These are phyloP conservation scores for Xylariaceae sp. DNA, from an alignment of 2,329 filamentous ascomycete genomes.

Conservation along the genomic window DNA sequence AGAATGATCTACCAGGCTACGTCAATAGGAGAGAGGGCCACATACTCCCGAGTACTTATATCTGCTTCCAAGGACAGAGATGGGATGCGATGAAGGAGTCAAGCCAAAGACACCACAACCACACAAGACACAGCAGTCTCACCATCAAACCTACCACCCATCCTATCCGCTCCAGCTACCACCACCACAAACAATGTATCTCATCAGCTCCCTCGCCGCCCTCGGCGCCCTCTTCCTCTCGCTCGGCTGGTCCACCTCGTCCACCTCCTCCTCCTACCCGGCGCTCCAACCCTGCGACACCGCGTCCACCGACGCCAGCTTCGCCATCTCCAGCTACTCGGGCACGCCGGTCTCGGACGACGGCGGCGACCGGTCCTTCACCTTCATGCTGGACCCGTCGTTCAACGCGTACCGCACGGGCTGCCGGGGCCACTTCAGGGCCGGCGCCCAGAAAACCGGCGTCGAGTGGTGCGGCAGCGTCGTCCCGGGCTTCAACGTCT, in stretches of 20 bases:
- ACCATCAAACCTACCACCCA: no score
- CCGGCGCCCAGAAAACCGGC: constrained; percentile 8
- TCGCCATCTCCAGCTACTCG: constrained; percentile 10
- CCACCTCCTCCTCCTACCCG: constrained; percentile 5
- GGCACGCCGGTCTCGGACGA: constrained; percentile 11
- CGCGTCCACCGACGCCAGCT: constrained; percentile 1
- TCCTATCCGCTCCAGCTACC: no score
- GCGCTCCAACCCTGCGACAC: constrained; percentile 7
- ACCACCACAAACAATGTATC: constrained; percentile 6
- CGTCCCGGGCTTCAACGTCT: constrained; percentile 12
- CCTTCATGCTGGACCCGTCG: constrained; percentile 11
- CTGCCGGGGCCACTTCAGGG: constrained; percentile 8
- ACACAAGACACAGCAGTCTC: no score
- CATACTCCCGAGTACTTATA: no score
- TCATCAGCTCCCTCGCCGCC: constrained; percentile 8
- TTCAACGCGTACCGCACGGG: constrained; percentile 12
- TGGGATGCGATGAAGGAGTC: no score
- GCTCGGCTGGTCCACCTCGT: constrained; percentile 8
- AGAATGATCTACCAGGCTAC: no score
- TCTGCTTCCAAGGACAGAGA: no score
- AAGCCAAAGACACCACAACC: no score
- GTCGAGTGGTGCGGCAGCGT: constrained; percentile 10
- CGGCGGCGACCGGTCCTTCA: constrained; percentile 12
- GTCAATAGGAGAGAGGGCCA: no score
- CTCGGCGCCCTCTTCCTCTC: constrained; percentile 10